Conservation (phyloP, 495 filamentous ascomycete genomes). For the Stereocaulon alpinum region DNA sequence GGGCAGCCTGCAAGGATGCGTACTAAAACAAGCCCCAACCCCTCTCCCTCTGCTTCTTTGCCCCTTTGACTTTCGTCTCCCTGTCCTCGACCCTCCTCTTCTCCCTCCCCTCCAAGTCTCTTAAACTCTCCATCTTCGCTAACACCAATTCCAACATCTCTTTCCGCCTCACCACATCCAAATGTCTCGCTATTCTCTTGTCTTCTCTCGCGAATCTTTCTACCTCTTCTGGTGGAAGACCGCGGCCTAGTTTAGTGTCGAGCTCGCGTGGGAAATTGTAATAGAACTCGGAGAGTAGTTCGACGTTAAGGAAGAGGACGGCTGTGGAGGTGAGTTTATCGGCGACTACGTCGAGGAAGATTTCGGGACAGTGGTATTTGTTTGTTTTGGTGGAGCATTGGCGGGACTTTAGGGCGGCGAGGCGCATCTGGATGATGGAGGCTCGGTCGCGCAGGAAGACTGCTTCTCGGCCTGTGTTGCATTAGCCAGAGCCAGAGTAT, state of each 20-base stretch:
- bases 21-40: conserved; percentile 29
- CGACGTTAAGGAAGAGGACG: conserved; percentile 94
- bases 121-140: conserved; percentile 83
- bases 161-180: conserved; percentile 86
- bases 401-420: conserved; percentile 73
- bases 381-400: conserved; percentile 63
- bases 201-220: conserved; percentile 91
- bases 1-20: not conserved
- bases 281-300: conserved; percentile 93
- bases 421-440: conserved; percentile 80
- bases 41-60: conserved; percentile 43
- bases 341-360: conserved; percentile 94
- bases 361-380: conserved; percentile 94
- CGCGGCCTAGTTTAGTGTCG: conserved; percentile 73
- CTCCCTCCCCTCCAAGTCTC: conserved; percentile 55
- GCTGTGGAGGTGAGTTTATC: conserved; percentile 91
- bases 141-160: conserved; percentile 86
- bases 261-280: conserved; percentile 92
- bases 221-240: conserved; percentile 65
- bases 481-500: no score
- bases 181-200: conserved; percentile 72
- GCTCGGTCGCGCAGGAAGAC: conserved; percentile 86
- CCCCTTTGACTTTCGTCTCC: conserved; percentile 21
- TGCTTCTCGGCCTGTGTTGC: conserved; percentile 63
- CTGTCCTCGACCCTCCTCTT: conserved; percentile 9